These are phyloP conservation scores for Clarireedia hainanense DNA, from an alignment of 2,329 filamentous ascomycete genomes.

Conservation along the genomic window DNA sequence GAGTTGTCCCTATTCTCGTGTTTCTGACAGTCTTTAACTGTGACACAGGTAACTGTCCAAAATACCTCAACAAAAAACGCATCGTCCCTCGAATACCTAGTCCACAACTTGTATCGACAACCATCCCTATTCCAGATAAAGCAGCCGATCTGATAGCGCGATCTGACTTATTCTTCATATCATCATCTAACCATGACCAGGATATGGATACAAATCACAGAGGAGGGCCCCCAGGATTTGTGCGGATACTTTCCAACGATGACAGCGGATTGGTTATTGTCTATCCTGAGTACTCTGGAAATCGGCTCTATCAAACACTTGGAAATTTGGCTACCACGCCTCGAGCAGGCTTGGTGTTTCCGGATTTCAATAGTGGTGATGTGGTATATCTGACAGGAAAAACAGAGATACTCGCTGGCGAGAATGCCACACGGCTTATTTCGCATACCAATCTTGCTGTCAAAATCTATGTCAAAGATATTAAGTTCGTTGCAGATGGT, in stretches of 20 bases:
- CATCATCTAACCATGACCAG: constrained; percentile 49
- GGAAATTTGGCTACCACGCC: constrained; percentile 67
- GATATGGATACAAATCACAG: constrained; percentile 83
- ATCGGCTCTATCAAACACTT: constrained; percentile 74
- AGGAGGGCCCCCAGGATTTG: constrained; percentile 66
- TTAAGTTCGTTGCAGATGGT: constrained; percentile 54
- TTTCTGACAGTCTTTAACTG: constrained; percentile 1
- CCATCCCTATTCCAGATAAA: constrained; percentile 27
- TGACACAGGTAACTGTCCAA: constrained; percentile 65
- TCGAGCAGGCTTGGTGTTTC: constrained; percentile 60
- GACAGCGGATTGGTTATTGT: constrained; percentile 40
- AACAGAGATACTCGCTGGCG: constrained; percentile 57
- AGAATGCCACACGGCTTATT: constrained; percentile 53
- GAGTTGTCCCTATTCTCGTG: constrained; percentile 9
- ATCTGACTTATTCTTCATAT: constrained; percentile 73
- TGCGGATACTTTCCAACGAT: constrained; percentile 56
- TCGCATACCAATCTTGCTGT: constrained; percentile 67
- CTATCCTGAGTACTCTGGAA: constrained; percentile 79
- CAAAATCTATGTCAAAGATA: constrained; percentile 53
- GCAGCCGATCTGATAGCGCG: constrained; percentile 45
- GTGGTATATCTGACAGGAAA: constrained; percentile 65
- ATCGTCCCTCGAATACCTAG: constrained; percentile 48
- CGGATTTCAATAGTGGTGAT: constrained; percentile 65
- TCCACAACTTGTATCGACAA: constrained; percentile 43
- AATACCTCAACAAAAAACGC: constrained; percentile 72